phyloP scores from a whole-genome alignment of 2,329 filamentous ascomycete genomes.

The Talaromyces verruculosus region DNA sequence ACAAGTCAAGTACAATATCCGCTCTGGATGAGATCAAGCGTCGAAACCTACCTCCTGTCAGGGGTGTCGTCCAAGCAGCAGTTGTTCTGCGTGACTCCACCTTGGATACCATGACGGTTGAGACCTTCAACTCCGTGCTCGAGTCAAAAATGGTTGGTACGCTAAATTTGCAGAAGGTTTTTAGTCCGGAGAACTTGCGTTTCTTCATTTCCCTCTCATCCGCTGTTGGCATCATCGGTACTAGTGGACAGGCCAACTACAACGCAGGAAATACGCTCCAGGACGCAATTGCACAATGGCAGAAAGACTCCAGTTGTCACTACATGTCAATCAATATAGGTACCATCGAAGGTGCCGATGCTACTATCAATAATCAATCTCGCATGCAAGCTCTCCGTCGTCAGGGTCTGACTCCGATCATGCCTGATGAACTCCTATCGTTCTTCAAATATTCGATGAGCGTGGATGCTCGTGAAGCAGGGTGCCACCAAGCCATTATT shows the following conservation, averaged over 20 bases:
- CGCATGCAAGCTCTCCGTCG: background rate
- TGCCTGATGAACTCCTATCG: background rate
- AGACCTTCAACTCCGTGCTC: slow-evolving; percentile 29
- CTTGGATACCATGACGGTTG: background rate
- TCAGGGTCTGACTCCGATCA: background rate
- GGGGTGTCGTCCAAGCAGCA: slow-evolving; percentile 33
- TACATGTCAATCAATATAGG: background rate
- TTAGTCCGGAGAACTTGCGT: slow-evolving; percentile 31
- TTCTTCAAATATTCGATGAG: background rate
- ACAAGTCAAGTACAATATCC: background rate
- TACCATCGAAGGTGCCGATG: background rate
- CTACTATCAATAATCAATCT: background rate
- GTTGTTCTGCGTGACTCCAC: slow-evolving; percentile 28
- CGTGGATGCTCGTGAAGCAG: background rate
- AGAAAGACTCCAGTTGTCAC: background rate
- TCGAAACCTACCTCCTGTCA: slow-evolving; percentile 28
- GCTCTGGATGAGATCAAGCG: background rate
- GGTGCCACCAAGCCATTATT: background rate
- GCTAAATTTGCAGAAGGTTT: slow-evolving; percentile 27
- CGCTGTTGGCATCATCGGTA: slow-evolving; percentile 26
- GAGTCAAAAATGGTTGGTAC: slow-evolving; percentile 44
- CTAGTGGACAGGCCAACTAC: slow-evolving; percentile 42
- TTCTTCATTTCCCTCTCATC: slow-evolving; percentile 44
- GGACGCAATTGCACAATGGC: slow-evolving; percentile 15
- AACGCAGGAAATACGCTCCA: slow-evolving; percentile 26